Conservation (phyloP, 257 asterid genomes). For the Knoxia roxburghii region DNA sequence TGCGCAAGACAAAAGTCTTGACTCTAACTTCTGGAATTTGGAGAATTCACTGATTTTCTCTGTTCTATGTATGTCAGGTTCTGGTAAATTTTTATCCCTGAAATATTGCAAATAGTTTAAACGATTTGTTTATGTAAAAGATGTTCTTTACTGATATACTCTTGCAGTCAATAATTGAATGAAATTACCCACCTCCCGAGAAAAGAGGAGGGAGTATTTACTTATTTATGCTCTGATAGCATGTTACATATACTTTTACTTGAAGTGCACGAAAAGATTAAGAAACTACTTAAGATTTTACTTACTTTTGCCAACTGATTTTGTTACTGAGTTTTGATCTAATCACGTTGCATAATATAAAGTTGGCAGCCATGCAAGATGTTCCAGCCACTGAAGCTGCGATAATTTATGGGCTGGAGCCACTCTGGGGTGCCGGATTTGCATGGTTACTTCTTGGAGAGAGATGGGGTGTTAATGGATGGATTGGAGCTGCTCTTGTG, state of each 20-base stretch:
- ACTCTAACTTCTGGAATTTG: neutral
- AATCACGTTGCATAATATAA: slow-evolving; percentile 8
- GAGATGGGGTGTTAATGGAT: slow-evolving; percentile 74
- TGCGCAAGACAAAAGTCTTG: neutral
- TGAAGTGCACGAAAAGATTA: neutral
- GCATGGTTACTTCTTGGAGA: slow-evolving; percentile 87
- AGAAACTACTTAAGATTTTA: neutral
- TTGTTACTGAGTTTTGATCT: neutral
- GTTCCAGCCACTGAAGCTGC: slow-evolving; percentile 80
- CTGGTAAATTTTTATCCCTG: neutral
- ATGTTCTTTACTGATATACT: neutral
- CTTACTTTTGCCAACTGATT: neutral
- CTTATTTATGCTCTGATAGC: neutral
- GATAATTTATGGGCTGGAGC: slow-evolving; percentile 72
- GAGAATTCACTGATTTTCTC: neutral
- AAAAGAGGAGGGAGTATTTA: too few species aligned
- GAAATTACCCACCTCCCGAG: too few species aligned
- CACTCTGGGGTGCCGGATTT: slow-evolving; percentile 83
- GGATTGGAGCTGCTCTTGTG: slow-evolving; percentile 79
- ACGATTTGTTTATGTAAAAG: neutral
- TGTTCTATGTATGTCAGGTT: neutral
- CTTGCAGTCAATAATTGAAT: neutral
- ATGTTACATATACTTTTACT: neutral
- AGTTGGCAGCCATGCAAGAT: slow-evolving; percentile 68
- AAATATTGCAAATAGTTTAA: neutral